Percentiles rank a stretch among this genome's conserved stretches.
Conservation (phyloP, 1,284 basidiomycete genomes). For the Vanrija humicola region DNA sequence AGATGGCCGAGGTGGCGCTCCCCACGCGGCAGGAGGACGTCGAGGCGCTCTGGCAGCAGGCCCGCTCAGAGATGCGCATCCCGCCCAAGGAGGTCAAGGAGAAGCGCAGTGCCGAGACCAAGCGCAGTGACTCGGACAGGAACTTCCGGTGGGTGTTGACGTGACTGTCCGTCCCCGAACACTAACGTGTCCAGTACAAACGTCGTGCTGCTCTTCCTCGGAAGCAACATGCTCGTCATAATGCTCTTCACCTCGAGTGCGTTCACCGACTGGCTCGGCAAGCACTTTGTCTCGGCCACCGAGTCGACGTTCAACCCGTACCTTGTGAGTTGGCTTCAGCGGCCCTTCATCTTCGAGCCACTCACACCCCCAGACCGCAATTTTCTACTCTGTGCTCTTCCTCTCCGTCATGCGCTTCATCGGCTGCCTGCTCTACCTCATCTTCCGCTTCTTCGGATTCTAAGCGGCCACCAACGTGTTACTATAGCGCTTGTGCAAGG, state of each 20-base stretch:
- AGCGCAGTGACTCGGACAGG: conserved; percentile 65
- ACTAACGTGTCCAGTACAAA: conserved; percentile 55
- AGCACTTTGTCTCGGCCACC: conserved; percentile 52
- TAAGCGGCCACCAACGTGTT: neutral
- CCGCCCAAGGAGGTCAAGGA: conserved; percentile 60
- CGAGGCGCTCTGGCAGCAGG: conserved; percentile 78
- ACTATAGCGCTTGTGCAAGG: conserved; percentile 46
- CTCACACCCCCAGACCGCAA: conserved; percentile 53
- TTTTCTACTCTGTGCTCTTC: conserved; percentile 76
- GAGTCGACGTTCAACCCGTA: conserved; percentile 71
- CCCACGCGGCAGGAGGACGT: conserved; percentile 77
- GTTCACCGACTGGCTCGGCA: conserved; percentile 55
- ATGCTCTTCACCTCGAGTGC: conserved; percentile 73
- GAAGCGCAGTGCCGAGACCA: conserved; percentile 79
- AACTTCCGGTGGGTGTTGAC: neutral
- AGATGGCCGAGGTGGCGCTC: conserved; percentile 71
- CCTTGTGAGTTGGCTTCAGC: conserved; percentile 49
- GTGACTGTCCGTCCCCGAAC: neutral
- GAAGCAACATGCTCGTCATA: conserved; percentile 79
- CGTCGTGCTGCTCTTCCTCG: conserved; percentile 78
- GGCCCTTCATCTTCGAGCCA: neutral
- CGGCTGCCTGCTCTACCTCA: conserved; percentile 70
- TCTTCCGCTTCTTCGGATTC: conserved; percentile 58
- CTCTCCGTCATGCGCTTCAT: conserved; percentile 72
- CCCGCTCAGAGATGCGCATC: conserved; percentile 60